Evolutionary conservation across 2,329 filamentous ascomycete genomes (phyloP).

Genomic region (Calonectria crousiana): DNA sequence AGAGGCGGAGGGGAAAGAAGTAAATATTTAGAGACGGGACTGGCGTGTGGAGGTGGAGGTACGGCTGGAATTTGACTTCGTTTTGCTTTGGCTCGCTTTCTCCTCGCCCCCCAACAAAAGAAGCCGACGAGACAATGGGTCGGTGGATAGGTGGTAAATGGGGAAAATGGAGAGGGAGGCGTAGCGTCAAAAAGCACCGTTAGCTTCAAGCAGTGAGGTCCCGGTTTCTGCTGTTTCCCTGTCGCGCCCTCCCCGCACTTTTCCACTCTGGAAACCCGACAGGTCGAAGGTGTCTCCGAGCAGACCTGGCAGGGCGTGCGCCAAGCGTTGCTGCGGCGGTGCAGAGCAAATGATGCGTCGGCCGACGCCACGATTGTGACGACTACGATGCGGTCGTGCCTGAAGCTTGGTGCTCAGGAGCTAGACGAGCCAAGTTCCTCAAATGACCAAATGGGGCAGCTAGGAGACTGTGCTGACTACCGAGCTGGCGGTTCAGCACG

Average conservation of each 20-base stretch:
- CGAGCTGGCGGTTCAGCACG: neutral
- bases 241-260: constrained; percentile 24
- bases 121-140: constrained; percentile 16
- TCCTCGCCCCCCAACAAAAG: constrained; percentile 25
- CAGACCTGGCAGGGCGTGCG: constrained; percentile 6
- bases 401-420: neutral
- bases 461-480: constrained; percentile 1
- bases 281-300: constrained; percentile 6
- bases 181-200: constrained; percentile 22
- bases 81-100: constrained; percentile 10
- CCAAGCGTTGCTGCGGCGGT: neutral
- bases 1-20: neutral
- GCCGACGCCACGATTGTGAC: neutral
- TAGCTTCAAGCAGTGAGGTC: constrained; percentile 17
- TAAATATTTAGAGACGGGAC: constrained; percentile 9
- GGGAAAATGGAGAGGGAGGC: constrained; percentile 10
- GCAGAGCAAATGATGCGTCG: neutral
- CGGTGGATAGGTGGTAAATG: constrained; percentile 16
- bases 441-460: neutral
- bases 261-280: constrained; percentile 10
- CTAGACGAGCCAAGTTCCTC: neutral
- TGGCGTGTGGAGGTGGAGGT: constrained; percentile 13
- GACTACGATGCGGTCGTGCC: neutral
- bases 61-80: constrained; percentile 8
- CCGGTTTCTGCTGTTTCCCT: constrained; percentile 15